A percentile compares a stretch with the other conserved stretches of the same genome.
Conservation (phyloP, 805 yeast genomes). For the Barnettozyma siamensis region DNA sequence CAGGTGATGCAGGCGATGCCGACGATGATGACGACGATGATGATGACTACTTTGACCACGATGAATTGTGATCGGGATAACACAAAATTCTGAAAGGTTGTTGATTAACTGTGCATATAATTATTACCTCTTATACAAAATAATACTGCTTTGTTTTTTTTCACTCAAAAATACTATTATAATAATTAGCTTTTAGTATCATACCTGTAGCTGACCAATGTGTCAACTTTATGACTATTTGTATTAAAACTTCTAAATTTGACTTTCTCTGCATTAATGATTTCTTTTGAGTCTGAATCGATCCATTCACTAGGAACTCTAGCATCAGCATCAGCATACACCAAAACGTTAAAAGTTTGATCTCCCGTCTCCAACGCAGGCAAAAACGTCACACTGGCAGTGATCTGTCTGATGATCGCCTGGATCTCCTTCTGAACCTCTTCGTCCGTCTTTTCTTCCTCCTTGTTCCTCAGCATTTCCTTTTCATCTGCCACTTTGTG, state of each 20-base stretch:
- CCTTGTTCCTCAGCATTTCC: constrained; percentile 4
- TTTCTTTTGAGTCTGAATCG: constrained; percentile 59
- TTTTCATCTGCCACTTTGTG: constrained; percentile 8
- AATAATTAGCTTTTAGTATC: too few relatives aligned
- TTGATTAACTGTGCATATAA: neutral
- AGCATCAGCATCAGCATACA: constrained; percentile 66
- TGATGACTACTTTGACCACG: constrained; percentile 58
- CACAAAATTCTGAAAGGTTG: neutral
- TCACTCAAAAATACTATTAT: too few relatives aligned
- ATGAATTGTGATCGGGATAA: constrained; percentile 46
- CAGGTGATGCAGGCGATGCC: constrained; percentile 40
- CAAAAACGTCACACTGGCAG: constrained; percentile 79
- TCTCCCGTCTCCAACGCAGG: constrained; percentile 63
- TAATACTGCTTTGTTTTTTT: neutral
- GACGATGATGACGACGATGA: constrained; percentile 51
- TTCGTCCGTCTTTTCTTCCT: constrained; percentile 26
- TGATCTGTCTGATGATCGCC: constrained; percentile 79
- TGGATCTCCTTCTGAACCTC: constrained; percentile 73
- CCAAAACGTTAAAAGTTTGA: constrained; percentile 79
- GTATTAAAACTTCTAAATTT: constrained; percentile 66
- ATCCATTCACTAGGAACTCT: constrained; percentile 80
- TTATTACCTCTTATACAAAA: too few relatives aligned
- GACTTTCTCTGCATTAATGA: constrained; percentile 59
- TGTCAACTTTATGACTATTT: constrained; percentile 60
- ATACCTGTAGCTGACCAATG: constrained; percentile 48